Evolutionary conservation across 2,329 filamentous ascomycete species (phyloP).

Genomic region (Chaetomiaceae sp.): DNA sequence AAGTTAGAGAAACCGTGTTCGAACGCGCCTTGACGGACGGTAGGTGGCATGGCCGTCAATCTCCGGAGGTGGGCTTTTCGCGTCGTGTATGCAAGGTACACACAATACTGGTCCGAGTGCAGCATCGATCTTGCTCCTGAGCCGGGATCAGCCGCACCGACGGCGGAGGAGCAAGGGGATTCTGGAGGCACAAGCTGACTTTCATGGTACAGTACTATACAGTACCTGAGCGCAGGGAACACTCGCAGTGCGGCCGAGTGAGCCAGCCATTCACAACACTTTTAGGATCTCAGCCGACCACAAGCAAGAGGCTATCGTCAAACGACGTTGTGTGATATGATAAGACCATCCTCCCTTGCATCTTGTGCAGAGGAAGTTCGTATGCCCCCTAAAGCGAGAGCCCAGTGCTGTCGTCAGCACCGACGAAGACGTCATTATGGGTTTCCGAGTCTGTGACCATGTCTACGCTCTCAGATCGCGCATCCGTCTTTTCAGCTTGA

Average conservation of each 20-base stretch:
- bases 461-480: too few relatives aligned
- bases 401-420: too few relatives aligned
- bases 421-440: too few relatives aligned
- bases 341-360: too few relatives aligned
- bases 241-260: not conserved
- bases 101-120: not conserved
- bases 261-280: not conserved
- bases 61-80: not conserved
- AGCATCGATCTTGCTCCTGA: conserved; percentile 1
- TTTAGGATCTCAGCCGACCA: not conserved
- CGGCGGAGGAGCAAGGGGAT: not conserved
- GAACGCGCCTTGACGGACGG: too few relatives aligned
- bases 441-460: too few relatives aligned
- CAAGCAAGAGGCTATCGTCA: too few relatives aligned
- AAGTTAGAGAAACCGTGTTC: not conserved
- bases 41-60: not conserved
- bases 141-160: not conserved
- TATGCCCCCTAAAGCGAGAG: too few relatives aligned
- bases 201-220: too few relatives aligned
- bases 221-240: not conserved
- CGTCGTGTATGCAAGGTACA: too few relatives aligned
- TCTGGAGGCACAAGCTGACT: not conserved
- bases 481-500: too few relatives aligned
- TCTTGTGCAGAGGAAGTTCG: too few relatives aligned
- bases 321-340: not conserved